Evolutionary conservation across 805 yeast genomes (phyloP), one percentile per base, ranked within the genome.

Genomic region (Barnettozyma salicaria): DNA sequence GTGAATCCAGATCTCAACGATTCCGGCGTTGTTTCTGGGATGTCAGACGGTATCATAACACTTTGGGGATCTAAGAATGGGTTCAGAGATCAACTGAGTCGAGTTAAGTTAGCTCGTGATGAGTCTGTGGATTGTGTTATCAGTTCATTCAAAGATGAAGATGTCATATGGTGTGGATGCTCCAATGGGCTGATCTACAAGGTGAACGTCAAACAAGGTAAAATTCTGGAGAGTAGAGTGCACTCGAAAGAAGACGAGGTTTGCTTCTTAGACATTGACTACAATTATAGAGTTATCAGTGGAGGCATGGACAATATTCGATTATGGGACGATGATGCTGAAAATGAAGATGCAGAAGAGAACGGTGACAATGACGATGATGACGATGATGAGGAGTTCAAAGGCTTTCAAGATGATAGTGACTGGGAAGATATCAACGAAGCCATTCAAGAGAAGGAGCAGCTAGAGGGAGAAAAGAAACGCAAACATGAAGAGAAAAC

Each of bases 41-140:
- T 87, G 81, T 87, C 95, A 12, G 92, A 82, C 53, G 97, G 97
- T 4, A 74, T 86, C 11, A 68, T 87, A 6, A 87, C 97, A 0
- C 65, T 83, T 11, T 90, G 98, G 98, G 77, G 75, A 48, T 67
- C 74, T 21, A 73, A 74, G 53, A 86, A 85, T 53, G 72, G 72
- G 29, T 70, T 78, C 43, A 68, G 64, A 41, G 97, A 90, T 58
- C 97, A 90, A 61, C 67, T 87, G 32, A 72, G 83, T 10, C 65
- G 97, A 40, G 73, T 90, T 14, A 77, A 77, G 44, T 67, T 89
- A 7, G 67, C 76, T 27, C 76, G 72, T 39, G 82, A 72, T 30
- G 84, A 81, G 24, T 80, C 90, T 14, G 72, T 88, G 13, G 96
- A 88, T 52, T 70, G 83, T 20, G 59, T 86, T 3, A 64, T 58